A percentile compares a stretch with the other conserved stretches of the same genome.
These are phyloP conservation scores for Neurospora discreta DNA, from an alignment of 495 filamentous ascomycete species.

Conservation along the genomic window DNA sequence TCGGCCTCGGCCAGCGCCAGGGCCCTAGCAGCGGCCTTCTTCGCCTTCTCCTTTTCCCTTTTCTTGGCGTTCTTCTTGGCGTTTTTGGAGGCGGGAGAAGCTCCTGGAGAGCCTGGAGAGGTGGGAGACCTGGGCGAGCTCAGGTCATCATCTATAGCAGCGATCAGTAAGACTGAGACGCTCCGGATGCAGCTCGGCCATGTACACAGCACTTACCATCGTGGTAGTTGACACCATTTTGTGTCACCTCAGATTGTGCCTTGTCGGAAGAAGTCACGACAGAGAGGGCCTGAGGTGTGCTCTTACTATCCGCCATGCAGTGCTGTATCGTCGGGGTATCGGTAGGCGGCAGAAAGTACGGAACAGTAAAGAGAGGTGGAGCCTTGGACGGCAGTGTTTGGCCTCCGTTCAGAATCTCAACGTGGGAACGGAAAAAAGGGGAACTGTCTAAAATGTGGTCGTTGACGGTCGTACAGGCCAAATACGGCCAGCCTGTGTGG, in stretches of 20 bases:
- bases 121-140: slow-evolving; percentile 1
- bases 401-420: background rate
- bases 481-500: background rate
- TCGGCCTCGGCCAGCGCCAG: background rate
- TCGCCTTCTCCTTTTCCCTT: slow-evolving; percentile 14
- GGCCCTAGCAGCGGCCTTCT: slow-evolving; percentile 7
- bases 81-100: background rate
- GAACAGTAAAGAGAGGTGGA: slow-evolving; percentile 11
- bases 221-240: slow-evolving; percentile 6
- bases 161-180: background rate
- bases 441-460: slow-evolving; percentile 6
- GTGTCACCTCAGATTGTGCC: slow-evolving; percentile 22
- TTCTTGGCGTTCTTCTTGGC: slow-evolving; percentile 18
- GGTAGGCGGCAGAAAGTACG: slow-evolving; percentile 18
- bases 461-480: slow-evolving; percentile 4
- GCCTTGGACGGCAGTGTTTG: slow-evolving; percentile 16
- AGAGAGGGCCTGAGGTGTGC: slow-evolving; percentile 24
- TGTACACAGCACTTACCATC: background rate
- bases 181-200: background rate
- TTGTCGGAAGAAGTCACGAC: slow-evolving; percentile 27
- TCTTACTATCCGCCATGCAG: slow-evolving; percentile 35
- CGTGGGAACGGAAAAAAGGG: background rate
- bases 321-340: slow-evolving; percentile 12
- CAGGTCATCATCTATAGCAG: slow-evolving; percentile 1
- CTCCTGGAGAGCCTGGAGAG: background rate